Conservation (phyloP, 1,284 basidiomycete genomes). For the Melampsora americana region DNA sequence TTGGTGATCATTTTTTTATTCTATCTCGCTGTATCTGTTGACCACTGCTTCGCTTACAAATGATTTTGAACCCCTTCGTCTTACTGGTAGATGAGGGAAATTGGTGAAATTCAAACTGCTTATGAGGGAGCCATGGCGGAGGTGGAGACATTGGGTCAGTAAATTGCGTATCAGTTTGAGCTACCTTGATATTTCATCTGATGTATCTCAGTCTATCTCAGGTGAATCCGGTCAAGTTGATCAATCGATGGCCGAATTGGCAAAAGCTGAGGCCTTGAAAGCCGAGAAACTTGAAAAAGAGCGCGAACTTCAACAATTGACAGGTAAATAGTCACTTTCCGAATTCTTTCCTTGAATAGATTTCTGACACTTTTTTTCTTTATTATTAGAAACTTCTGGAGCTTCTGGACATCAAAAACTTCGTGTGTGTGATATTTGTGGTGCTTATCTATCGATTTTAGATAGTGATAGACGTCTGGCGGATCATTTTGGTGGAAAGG, state of each 20-base stretch:
- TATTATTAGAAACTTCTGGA: constrained; percentile 75
- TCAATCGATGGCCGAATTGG: constrained; percentile 94
- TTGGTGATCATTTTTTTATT: constrained; percentile 63
- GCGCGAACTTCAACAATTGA: constrained; percentile 91
- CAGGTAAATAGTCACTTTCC: constrained; percentile 52
- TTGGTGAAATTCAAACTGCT: constrained; percentile 96
- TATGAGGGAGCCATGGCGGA: constrained; percentile 98
- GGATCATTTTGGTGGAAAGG: constrained; percentile 99
- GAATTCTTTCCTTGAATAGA: background rate
- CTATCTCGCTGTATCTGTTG: background rate
- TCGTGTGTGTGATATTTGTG: constrained; percentile 98
- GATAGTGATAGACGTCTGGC: constrained; percentile 98
- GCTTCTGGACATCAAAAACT: constrained; percentile 98
- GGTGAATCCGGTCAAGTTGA: constrained; percentile 97
- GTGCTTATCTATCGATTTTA: constrained; percentile 93
- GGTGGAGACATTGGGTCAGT: constrained; percentile 83
- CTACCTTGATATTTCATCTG: constrained; percentile 46
- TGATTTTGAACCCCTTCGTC: background rate
- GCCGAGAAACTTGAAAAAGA: constrained; percentile 94
- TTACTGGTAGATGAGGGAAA: constrained; percentile 83
- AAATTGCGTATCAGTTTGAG: constrained; percentile 45
- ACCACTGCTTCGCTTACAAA: background rate
- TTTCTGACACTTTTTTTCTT: background rate
- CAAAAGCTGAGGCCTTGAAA: constrained; percentile 95
- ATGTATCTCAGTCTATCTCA: constrained; percentile 50